A percentile compares a stretch with the other conserved stretches of the same genome.
Conservation (phyloP, 78 protist genomes). For the Dictyostelium firmibasis region DNA sequence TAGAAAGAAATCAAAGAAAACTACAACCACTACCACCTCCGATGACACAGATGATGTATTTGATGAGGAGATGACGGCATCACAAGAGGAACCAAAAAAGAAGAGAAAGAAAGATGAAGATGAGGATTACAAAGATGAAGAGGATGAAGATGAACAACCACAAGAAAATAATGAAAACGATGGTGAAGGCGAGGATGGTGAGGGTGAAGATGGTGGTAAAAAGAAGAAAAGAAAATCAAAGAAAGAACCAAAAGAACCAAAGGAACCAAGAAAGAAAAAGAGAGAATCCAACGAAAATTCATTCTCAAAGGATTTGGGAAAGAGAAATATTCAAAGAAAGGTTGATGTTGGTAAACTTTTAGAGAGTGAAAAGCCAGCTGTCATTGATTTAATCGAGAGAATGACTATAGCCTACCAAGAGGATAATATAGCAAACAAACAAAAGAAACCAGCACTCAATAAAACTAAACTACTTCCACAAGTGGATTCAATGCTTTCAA, state of each 20-base stretch:
- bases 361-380: neutral
- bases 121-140: conserved; percentile 21
- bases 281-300: neutral
- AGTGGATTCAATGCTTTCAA: neutral
- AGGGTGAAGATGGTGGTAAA: neutral
- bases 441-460: conserved; percentile 32
- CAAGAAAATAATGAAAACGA: neutral
- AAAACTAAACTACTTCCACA: conserved; percentile 10
- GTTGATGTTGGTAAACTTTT: neutral
- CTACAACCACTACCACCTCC: neutral
- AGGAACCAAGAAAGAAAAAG: neutral
- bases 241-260: neutral
- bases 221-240: neutral
- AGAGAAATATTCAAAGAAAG: neutral
- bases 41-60: neutral
- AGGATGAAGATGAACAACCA: neutral
- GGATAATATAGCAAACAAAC: conserved; percentile 20
- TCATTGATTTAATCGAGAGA: neutral
- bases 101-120: conserved; percentile 11
- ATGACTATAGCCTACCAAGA: conserved; percentile 17
- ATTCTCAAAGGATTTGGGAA: neutral
- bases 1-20: neutral
- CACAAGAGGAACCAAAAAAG: conserved; percentile 13
- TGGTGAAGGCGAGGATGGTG: neutral
- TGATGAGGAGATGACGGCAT: neutral